Evolutionary conservation across 2,329 filamentous ascomycete genomes (phyloP).

Genomic region (Penicillium sp.): DNA sequence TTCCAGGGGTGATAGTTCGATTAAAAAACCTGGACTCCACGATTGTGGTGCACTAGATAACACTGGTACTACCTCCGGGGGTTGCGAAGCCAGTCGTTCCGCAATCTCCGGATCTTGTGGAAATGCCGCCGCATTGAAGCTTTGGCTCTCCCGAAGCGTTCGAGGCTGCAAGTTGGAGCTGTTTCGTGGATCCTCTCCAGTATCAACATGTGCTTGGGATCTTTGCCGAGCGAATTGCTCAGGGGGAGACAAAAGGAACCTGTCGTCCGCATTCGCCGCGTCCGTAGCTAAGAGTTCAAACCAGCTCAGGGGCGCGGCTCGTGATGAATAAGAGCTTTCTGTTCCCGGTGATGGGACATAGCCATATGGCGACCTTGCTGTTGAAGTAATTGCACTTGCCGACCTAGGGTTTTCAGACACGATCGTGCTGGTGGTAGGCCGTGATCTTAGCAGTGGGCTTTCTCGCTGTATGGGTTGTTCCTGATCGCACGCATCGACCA

Average conservation of each 20-base stretch:
- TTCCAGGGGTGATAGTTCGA: constrained; percentile 10
- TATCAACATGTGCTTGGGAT: background rate
- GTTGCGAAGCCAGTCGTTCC: constrained; percentile 5
- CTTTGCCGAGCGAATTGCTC: constrained; percentile 7
- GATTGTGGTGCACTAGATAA: constrained; percentile 9
- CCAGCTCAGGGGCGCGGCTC: constrained; percentile 51
- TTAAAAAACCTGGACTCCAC: constrained; percentile 8
- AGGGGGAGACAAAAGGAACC: constrained; percentile 17
- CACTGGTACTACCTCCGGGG: background rate
- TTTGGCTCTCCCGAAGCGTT: constrained; percentile 15
- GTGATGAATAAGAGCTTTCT: constrained; percentile 34
- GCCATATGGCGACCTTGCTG: constrained; percentile 8
- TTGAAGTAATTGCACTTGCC: constrained; percentile 7
- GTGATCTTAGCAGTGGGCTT: background rate
- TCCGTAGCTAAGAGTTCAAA: constrained; percentile 44
- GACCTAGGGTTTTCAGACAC: background rate
- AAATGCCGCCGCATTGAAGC: constrained; percentile 18
- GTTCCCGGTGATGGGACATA: constrained; percentile 29
- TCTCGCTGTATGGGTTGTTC: constrained; percentile 12
- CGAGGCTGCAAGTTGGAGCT: constrained; percentile 15
- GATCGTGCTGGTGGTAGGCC: background rate
- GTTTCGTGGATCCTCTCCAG: constrained; percentile 10
- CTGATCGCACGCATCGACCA: constrained; percentile 24
- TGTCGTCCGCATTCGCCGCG: constrained; percentile 45
- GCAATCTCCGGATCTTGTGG: constrained; percentile 8